phyloP scores from a whole-genome alignment of 129 eudicot species.

The Artemisia tridentata region DNA sequence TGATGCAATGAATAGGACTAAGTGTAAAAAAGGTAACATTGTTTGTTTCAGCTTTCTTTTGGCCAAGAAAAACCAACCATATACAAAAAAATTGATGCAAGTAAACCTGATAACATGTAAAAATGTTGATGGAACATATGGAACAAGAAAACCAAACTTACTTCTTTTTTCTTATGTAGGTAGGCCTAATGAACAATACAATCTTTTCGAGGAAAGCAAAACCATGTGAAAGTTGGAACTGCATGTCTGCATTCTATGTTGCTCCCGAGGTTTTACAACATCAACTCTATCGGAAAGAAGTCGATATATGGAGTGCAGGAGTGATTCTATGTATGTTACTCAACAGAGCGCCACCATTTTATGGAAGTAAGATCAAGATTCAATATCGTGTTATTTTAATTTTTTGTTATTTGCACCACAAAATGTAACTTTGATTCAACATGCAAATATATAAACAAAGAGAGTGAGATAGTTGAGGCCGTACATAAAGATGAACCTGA shows the following conservation, averaged over 20 bases:
- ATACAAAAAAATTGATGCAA: too few species aligned
- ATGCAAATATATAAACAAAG: slow-evolving; percentile 69
- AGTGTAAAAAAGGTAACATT: too few species aligned
- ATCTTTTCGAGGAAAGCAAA: slow-evolving; percentile 32
- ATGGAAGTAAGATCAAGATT: too few species aligned
- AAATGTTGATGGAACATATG: too few species aligned
- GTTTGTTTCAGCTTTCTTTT: too few species aligned
- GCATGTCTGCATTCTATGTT: slow-evolving; percentile 77
- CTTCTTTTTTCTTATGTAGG: too few species aligned
- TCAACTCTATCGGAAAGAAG: slow-evolving; percentile 58
- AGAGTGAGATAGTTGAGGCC: slow-evolving; percentile 60
- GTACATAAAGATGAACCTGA: slow-evolving; percentile 13
- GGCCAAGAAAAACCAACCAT: too few species aligned
- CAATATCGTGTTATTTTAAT: not conserved
- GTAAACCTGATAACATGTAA: too few species aligned
- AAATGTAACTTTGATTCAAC: not conserved
- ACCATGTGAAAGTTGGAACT: slow-evolving; percentile 66
- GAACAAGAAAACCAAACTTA: too few species aligned
- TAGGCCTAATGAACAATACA: not conserved
- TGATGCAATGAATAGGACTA: too few species aligned
- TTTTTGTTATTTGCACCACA: not conserved
- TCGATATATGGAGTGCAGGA: slow-evolving; percentile 48
- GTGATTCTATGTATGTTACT: slow-evolving; percentile 49
- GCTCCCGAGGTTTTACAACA: slow-evolving; percentile 72
- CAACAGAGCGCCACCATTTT: not conserved